These are phyloP conservation scores for Dipodascus geniculatus DNA, from an alignment of 805 yeast species.

Conservation along the genomic window DNA sequence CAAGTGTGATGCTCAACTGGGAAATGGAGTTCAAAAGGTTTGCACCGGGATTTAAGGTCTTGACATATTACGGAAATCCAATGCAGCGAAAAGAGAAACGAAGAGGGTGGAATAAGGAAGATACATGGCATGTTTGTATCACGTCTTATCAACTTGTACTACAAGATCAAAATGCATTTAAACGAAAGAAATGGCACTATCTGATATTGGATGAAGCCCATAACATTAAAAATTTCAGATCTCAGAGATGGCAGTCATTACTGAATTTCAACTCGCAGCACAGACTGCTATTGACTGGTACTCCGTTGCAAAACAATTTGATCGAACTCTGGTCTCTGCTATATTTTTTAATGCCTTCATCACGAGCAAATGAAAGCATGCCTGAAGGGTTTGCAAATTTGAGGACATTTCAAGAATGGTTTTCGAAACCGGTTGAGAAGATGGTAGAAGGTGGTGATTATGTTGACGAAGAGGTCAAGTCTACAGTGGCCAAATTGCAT, in stretches of 20 bases:
- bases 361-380: constrained; percentile 47
- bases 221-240: constrained; percentile 89
- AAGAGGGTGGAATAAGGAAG: constrained; percentile 95
- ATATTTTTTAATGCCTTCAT: constrained; percentile 91
- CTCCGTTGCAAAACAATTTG: constrained; percentile 90
- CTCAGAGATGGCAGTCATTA: constrained; percentile 94
- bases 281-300: constrained; percentile 83
- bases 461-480: constrained; percentile 54
- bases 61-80: constrained; percentile 94
- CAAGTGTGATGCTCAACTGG: constrained; percentile 96
- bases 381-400: constrained; percentile 94
- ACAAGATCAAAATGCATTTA: constrained; percentile 89
- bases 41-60: constrained; percentile 94
- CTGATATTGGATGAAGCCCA: constrained; percentile 98
- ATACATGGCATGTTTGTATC: constrained; percentile 91
- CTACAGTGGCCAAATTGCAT: constrained; percentile 80
- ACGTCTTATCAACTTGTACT: constrained; percentile 96
- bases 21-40: constrained; percentile 98
- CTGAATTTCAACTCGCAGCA: constrained; percentile 88
- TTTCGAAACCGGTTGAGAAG: constrained; percentile 92
- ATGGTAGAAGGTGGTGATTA: constrained; percentile 75
- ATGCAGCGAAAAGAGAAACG: constrained; percentile 93
- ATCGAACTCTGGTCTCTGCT: constrained; percentile 94
- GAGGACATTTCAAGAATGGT: constrained; percentile 96
- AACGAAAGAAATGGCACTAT: constrained; percentile 88